A percentile compares a stretch with the other conserved stretches of the same genome.
Evolutionary conservation across 2,329 filamentous ascomycete genomes (phyloP).

Genomic region (Lasiodiplodia sp.): DNA sequence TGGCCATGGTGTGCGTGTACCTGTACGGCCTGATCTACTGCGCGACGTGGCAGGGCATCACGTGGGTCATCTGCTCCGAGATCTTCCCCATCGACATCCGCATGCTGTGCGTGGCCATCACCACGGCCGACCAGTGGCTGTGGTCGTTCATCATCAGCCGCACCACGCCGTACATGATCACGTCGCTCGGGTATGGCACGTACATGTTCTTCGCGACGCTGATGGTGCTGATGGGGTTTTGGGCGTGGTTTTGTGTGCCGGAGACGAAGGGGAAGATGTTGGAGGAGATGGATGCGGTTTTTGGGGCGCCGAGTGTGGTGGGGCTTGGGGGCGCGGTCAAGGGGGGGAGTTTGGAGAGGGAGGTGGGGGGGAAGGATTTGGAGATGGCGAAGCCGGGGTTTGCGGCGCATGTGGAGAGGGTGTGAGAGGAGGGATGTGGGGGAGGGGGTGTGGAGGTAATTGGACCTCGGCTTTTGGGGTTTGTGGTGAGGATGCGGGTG

Average conservation of each 20-base stretch:
- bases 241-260: slow-evolving; percentile 63
- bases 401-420: slow-evolving; percentile 10
- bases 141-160: slow-evolving; percentile 60
- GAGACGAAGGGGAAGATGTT: slow-evolving; percentile 62
- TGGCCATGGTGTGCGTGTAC: slow-evolving; percentile 64
- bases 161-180: slow-evolving; percentile 60
- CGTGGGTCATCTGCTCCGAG: slow-evolving; percentile 75
- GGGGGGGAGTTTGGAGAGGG: not conserved
- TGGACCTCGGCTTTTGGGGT: no score
- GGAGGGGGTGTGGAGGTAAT: no score
- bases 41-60: slow-evolving; percentile 48
- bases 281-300: slow-evolving; percentile 70
- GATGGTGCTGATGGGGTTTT: slow-evolving; percentile 58
- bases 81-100: slow-evolving; percentile 62
- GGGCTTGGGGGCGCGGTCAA: not conserved
- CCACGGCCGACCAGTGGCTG: slow-evolving; percentile 60
- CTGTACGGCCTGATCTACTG: slow-evolving; percentile 63
- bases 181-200: slow-evolving; percentile 51
- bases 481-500: no score
- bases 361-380: not conserved
- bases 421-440: not conserved
- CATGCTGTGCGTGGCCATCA: slow-evolving; percentile 58
- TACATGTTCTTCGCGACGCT: slow-evolving; percentile 66
- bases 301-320: slow-evolving; percentile 52
- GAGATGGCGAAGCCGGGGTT: not conserved